Percentiles rank a stretch among this genome's conserved stretches.
Conservation (phyloP, 2,329 filamentous ascomycete genomes). For the Venturia aucupariae region DNA sequence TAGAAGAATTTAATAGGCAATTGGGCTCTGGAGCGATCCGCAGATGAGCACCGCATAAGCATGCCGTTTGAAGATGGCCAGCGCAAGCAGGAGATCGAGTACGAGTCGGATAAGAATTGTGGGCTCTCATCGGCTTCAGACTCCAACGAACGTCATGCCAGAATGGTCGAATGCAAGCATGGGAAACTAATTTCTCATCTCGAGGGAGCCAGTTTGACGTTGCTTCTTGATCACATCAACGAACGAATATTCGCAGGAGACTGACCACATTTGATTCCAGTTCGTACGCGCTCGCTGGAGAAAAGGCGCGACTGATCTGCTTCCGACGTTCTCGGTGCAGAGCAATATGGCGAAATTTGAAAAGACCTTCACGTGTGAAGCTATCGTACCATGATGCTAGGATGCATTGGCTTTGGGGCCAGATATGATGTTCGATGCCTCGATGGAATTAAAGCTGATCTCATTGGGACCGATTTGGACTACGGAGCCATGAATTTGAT, state of each 20-base stretch:
- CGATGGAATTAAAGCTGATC: slow-evolving; percentile 3
- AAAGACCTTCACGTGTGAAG: not conserved
- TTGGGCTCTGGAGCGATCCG: no score
- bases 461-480: slow-evolving; percentile 10
- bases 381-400: slow-evolving; percentile 6
- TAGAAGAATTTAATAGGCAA: no score
- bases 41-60: not conserved
- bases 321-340: slow-evolving; percentile 1
- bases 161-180: no score
- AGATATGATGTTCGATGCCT: not conserved
- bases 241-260: not conserved
- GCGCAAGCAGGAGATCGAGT: no score
- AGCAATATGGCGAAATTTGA: not conserved
- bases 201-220: not conserved
- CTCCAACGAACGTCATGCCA: no score
- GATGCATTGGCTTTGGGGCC: slow-evolving; percentile 1
- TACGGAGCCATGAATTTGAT: slow-evolving; percentile 8
- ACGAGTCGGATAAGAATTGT: not conserved
- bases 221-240: not conserved
- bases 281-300: not conserved
- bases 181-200: not conserved
- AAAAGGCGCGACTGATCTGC: slow-evolving; percentile 5
- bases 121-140: not conserved
- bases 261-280: not conserved
- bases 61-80: no score